Base-by-base conservation (phyloP, 768 basidiomycete species). In the Lentinula aciculospora region DNA sequence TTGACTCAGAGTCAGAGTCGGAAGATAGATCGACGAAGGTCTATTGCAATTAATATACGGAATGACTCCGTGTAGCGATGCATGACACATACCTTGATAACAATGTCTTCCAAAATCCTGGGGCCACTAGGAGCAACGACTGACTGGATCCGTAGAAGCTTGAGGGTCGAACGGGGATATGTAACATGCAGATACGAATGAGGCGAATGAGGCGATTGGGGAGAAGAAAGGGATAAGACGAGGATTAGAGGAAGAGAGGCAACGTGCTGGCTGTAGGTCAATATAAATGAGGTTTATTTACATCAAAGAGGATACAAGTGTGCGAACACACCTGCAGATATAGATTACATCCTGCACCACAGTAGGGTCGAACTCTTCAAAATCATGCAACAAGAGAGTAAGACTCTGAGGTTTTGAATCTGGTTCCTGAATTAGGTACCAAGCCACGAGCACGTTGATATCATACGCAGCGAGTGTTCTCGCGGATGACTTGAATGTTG, bases 331-430 rank as follows among this genome's bases (percentile, higher is more conserved):
- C 89, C 86, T 88, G 74, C 80, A 88, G 34, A 91, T 84, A 54
- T 86, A 78, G 40, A 90, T 81, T 17, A 90, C 64, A 63, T 92
- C 88, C 63, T 86, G 82, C 48, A 92, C 67, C 2, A 91, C 76
- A 1, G 61, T 55, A 0, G 81, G 70, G 56, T 89, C 87, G 49
- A 88, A 81, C 64, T 84, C 81, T 64, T 92, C 89, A 61, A 92
- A 89, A 57, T 88, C 85, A 57, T 89, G 87, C 21, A 92, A 64
- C 12, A 91, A 64, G 8, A 88, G 72, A 23, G 85, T 75, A 3
- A 92, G 78, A 10, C 64, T 68, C 4, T 62, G 59, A 0, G 60
- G 17, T 10, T 65, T 60, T 60, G 64, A 54, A 27, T 37, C 34
- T 48, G 21, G 23, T 12, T 25, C 23, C 40, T 32, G 40, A 15